phyloP scores from a whole-genome alignment of 345 rosid species.

The Lepidium didymum region DNA sequence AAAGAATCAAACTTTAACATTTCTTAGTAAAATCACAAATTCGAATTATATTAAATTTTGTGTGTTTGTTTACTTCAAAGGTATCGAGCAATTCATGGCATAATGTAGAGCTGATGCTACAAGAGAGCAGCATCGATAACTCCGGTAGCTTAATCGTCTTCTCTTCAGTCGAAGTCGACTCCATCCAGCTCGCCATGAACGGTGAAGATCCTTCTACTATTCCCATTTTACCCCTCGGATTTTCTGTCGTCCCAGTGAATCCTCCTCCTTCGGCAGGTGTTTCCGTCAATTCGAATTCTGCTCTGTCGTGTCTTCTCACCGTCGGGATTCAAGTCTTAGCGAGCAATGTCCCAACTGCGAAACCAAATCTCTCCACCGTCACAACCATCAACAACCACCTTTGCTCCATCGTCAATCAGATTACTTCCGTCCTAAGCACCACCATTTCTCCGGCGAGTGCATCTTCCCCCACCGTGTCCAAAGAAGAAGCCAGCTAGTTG shows the following conservation, averaged over 20 bases:
- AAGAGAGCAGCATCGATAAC: slow-evolving; percentile 78
- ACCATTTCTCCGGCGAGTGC: slow-evolving; percentile 13
- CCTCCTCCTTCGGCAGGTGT: slow-evolving; percentile 20
- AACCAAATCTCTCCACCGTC: slow-evolving; percentile 66
- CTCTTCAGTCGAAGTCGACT: slow-evolving; percentile 61
- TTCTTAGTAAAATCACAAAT: neutral
- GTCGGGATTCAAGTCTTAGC: slow-evolving; percentile 81
- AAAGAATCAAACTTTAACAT: neutral
- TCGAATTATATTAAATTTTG: neutral
- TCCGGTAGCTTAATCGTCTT: slow-evolving; percentile 79
- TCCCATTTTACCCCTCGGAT: slow-evolving; percentile 77
- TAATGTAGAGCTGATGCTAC: slow-evolving; percentile 78
- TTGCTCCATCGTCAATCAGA: slow-evolving; percentile 63
- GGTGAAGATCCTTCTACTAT: slow-evolving; percentile 71
- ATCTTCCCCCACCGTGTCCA: slow-evolving; percentile 27
- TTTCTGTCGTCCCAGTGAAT: slow-evolving; percentile 48
- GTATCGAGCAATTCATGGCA: slow-evolving; percentile 86
- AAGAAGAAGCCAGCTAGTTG: slow-evolving; percentile 13
- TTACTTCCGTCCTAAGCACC: slow-evolving; percentile 43
- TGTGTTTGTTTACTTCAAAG: slow-evolving; percentile 21
- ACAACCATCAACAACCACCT: slow-evolving; percentile 57
- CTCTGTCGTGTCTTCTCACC: slow-evolving; percentile 53
- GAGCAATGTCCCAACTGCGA: slow-evolving; percentile 58
- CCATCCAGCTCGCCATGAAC: slow-evolving; percentile 72
- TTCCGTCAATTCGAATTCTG: slow-evolving; percentile 9